These are phyloP conservation scores for Annulohypoxylon stygium DNA, from an alignment of 495 filamentous ascomycete species.

Conservation along the genomic window DNA sequence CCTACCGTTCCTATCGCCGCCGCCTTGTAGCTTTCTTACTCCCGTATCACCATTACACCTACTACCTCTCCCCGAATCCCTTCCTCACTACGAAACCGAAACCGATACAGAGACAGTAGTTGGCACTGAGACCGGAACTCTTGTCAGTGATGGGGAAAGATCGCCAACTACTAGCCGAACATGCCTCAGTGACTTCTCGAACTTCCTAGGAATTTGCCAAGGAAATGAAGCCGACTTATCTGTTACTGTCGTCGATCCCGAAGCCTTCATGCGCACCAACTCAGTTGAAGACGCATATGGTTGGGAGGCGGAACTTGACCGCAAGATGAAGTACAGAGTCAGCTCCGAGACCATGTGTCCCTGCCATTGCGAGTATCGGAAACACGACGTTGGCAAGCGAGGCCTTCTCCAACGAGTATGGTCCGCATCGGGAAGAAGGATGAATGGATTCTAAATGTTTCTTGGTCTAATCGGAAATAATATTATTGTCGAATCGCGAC, in stretches of 20 bases:
- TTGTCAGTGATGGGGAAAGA: conserved; percentile 28
- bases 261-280: conserved; percentile 37
- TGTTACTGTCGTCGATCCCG: conserved; percentile 48
- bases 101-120: conserved; percentile 55
- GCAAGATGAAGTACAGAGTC: conserved; percentile 45
- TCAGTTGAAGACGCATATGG: conserved; percentile 59
- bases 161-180: conserved; percentile 23
- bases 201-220: conserved; percentile 49
- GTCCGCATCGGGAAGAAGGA: conserved; percentile 38
- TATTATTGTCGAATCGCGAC: conserved; percentile 9
- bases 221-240: conserved; percentile 31
- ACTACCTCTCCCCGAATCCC: conserved; percentile 31
- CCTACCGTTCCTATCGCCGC: conserved; percentile 30
- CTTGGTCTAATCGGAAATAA: conserved; percentile 2
- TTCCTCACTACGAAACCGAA: conserved; percentile 50
- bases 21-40: conserved; percentile 33
- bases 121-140: conserved; percentile 37
- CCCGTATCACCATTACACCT: conserved; percentile 40
- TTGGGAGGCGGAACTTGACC: conserved; percentile 63
- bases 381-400: conserved; percentile 52
- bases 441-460: conserved; percentile 27
- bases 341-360: conserved; percentile 28
- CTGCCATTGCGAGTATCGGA: conserved; percentile 40
- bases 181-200: conserved; percentile 53
- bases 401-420: conserved; percentile 62